These are phyloP conservation scores for Cruciata laevipes DNA, from an alignment of 257 asterid genomes.

Conservation along the genomic window DNA sequence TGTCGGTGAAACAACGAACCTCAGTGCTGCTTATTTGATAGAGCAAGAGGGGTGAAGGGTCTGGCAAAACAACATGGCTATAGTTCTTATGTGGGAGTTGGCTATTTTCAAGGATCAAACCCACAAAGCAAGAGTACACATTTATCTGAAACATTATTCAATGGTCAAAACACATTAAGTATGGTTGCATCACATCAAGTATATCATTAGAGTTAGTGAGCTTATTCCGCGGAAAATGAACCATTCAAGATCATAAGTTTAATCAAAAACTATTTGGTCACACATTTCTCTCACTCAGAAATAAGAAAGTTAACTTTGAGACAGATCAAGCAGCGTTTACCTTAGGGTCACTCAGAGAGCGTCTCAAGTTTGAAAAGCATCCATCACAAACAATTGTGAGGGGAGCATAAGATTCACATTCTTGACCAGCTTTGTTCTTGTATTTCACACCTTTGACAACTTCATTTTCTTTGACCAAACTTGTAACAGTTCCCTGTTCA, in stretches of 20 bases:
- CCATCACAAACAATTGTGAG: conserved; percentile 85
- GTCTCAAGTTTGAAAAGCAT: conserved; percentile 74
- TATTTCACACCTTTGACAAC: conserved; percentile 62
- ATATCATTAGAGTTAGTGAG: background rate
- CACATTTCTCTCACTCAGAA: background rate
- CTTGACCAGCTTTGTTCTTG: conserved; percentile 60
- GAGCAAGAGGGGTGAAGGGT: conserved; percentile 28
- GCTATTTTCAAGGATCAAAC: conserved; percentile 31
- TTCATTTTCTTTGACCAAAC: conserved; percentile 63
- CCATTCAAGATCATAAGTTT: no score
- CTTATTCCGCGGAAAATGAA: no score
- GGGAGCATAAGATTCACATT: conserved; percentile 49
- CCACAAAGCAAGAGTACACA: conserved; percentile 25
- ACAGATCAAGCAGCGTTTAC: conserved; percentile 18
- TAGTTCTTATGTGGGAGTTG: conserved; percentile 26
- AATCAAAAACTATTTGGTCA: background rate
- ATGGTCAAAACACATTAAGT: background rate
- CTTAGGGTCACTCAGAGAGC: conserved; percentile 68
- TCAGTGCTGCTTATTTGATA: conserved; percentile 34
- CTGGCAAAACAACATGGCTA: conserved; percentile 28
- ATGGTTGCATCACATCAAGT: no score
- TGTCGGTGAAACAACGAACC: conserved; percentile 29
- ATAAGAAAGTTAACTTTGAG: background rate
- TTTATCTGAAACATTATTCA: conserved; percentile 18
- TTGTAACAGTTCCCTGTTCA: conserved; percentile 76